These are phyloP conservation scores for Capronia epimyces DNA, from an alignment of 2,329 filamentous ascomycete species.

Conservation along the genomic window DNA sequence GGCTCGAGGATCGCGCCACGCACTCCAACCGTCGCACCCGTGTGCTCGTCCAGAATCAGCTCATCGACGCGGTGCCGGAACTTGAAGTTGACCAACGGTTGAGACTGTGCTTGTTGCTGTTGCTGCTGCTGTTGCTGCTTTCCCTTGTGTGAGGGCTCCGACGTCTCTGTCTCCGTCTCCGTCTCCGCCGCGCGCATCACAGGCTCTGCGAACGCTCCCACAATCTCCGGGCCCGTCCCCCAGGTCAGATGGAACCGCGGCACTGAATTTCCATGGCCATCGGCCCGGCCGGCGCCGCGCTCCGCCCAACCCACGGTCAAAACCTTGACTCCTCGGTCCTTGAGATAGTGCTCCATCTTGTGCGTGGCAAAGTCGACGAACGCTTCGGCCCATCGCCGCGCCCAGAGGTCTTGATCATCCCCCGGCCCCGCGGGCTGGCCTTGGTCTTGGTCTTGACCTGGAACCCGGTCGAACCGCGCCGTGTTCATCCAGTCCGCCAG, in stretches of 20 bases:
- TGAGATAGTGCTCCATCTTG: slow-evolving; percentile 55
- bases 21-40: slow-evolving; percentile 51
- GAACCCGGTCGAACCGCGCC: slow-evolving; percentile 52
- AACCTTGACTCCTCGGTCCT: slow-evolving; percentile 50
- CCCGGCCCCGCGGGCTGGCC: neutral
- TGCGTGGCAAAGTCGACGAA: slow-evolving; percentile 59
- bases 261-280: slow-evolving; percentile 58
- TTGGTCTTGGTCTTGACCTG: neutral
- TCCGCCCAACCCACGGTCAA: slow-evolving; percentile 58
- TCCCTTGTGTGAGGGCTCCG: neutral
- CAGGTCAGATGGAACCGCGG: slow-evolving; percentile 59
- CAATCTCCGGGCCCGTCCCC: slow-evolving; percentile 58
- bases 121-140: neutral
- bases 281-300: slow-evolving; percentile 51
- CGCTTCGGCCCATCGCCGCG: slow-evolving; percentile 57
- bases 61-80: slow-evolving; percentile 56
- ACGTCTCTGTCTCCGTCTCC: neutral
- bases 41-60: slow-evolving; percentile 48
- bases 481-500: slow-evolving; percentile 56
- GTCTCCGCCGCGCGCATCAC: slow-evolving; percentile 46
- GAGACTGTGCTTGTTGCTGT: slow-evolving; percentile 29
- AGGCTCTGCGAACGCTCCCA: slow-evolving; percentile 54
- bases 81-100: slow-evolving; percentile 51
- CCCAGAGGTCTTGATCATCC: slow-evolving; percentile 50
- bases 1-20: slow-evolving; percentile 50